Evolutionary conservation across 495 filamentous ascomycete genomes (phyloP).

Genomic region (Penicillium pulvis): DNA sequence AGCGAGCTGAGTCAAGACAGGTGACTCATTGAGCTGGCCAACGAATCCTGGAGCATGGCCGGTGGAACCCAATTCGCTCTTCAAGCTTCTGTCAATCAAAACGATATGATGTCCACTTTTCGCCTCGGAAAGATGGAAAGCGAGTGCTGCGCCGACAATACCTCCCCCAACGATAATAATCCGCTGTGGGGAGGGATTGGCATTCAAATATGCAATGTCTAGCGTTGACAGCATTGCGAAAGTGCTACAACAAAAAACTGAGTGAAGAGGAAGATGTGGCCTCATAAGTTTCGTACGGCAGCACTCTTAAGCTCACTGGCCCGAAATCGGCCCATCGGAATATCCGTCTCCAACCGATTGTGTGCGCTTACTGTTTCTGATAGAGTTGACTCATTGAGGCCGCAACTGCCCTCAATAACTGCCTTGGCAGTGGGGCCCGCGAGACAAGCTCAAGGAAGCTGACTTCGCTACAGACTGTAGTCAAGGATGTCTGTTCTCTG

Average conservation of each 20-base stretch:
- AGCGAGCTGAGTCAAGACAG: slow-evolving; percentile 32
- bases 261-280: too few relatives aligned
- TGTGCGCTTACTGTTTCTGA: too few relatives aligned
- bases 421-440: too few relatives aligned
- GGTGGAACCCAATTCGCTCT: slow-evolving; percentile 28
- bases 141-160: slow-evolving; percentile 45
- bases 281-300: too few relatives aligned
- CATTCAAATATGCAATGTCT: slow-evolving; percentile 20
- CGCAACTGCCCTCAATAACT: too few relatives aligned
- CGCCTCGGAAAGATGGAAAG: slow-evolving; percentile 33
- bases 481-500: too few relatives aligned
- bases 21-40: slow-evolving; percentile 41
- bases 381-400: too few relatives aligned
- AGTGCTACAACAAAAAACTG: not conserved
- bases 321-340: too few relatives aligned
- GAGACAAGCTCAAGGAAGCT: too few relatives aligned
- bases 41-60: slow-evolving; percentile 38
- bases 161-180: slow-evolving; percentile 49
- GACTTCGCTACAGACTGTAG: too few relatives aligned
- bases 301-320: too few relatives aligned
- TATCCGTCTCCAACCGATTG: too few relatives aligned
- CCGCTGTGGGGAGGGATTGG: slow-evolving; percentile 7
- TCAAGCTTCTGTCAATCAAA: slow-evolving; percentile 30
- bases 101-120: slow-evolving; percentile 21
- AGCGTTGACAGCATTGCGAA: slow-evolving; percentile 14